These are phyloP conservation scores for Colletotrichum spinosum DNA, from an alignment of 2,329 filamentous ascomycete genomes.

Conservation along the genomic window DNA sequence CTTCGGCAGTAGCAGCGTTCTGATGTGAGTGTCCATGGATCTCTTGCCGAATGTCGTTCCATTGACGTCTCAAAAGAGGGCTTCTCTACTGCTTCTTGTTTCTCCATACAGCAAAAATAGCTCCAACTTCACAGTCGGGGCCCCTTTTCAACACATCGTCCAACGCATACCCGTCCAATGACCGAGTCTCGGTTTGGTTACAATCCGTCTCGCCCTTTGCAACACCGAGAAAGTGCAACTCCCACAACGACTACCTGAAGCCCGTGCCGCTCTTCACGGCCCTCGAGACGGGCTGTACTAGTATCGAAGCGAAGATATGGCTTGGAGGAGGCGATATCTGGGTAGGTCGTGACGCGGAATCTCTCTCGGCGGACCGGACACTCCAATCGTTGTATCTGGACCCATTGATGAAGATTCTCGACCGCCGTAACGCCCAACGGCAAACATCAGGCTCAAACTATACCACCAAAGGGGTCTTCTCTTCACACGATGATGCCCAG, in stretches of 20 bases:
- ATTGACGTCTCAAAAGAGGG: too few relatives aligned
- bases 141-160: too few relatives aligned
- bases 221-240: constrained; percentile 59
- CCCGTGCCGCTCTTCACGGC: constrained; percentile 72
- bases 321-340: constrained; percentile 61
- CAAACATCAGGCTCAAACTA: constrained; percentile 55
- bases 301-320: constrained; percentile 78
- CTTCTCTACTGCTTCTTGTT: too few relatives aligned
- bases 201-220: too few relatives aligned
- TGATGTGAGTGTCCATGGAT: too few relatives aligned
- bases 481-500: constrained; percentile 61
- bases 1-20: too few relatives aligned
- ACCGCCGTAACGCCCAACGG: constrained; percentile 56
- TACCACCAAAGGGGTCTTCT: constrained; percentile 65
- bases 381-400: constrained; percentile 71
- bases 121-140: too few relatives aligned
- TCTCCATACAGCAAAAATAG: too few relatives aligned
- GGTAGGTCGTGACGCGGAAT: constrained; percentile 71
- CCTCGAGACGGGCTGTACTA: constrained; percentile 67
- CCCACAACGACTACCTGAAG: constrained; percentile 79
- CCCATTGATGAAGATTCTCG: constrained; percentile 69
- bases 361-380: constrained; percentile 67
- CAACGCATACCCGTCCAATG: too few relatives aligned
- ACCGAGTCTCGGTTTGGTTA: too few relatives aligned
- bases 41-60: too few relatives aligned